Percentiles rank a stretch among this genome's conserved stretches.
phyloP scores from a whole-genome alignment of 2,329 filamentous ascomycete species.

The Aureobasidium sp. region DNA sequence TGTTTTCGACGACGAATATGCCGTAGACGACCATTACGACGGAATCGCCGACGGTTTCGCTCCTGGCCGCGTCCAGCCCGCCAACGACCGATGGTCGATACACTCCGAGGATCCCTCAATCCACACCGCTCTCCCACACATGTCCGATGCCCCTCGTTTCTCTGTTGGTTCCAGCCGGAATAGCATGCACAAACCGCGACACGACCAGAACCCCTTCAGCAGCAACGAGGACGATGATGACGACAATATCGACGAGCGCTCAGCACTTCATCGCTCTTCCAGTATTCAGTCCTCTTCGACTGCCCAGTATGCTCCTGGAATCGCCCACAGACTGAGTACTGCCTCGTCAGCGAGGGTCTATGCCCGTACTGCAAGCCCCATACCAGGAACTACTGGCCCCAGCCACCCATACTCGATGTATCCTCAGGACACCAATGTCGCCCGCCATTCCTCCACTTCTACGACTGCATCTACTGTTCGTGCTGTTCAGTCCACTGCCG shows the following conservation, averaged over 20 bases:
- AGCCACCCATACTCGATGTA: constrained; percentile 84
- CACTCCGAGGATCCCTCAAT: constrained; percentile 21
- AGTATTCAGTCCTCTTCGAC: constrained; percentile 29
- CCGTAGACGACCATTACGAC: constrained; percentile 30
- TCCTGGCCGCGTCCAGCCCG: constrained; percentile 25
- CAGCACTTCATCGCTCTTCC: constrained; percentile 16
- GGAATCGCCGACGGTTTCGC: constrained; percentile 40
- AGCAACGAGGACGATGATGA: constrained; percentile 26
- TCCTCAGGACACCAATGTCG: constrained; percentile 55
- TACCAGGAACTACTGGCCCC: constrained; percentile 61
- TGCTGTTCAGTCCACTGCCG: constrained; percentile 50
- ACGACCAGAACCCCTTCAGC: constrained; percentile 25
- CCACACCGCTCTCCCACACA: constrained; percentile 23
- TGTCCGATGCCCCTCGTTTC: constrained; percentile 13
- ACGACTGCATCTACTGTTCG: constrained; percentile 58
- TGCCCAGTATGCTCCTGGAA: constrained; percentile 20
- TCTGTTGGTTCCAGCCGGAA: constrained; percentile 16
- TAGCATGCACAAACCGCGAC: constrained; percentile 25
- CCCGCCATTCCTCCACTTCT: constrained; percentile 55
- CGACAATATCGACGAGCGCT: constrained; percentile 16
- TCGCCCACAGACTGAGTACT: constrained; percentile 23
- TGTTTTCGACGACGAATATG: constrained; percentile 42
- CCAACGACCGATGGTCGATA: constrained; percentile 14
- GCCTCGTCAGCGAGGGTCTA: constrained; percentile 30
- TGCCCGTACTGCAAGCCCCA: constrained; percentile 51